Evolutionary conservation across 106 monocot species (phyloP).

Genomic region (Allium fistulosum): DNA sequence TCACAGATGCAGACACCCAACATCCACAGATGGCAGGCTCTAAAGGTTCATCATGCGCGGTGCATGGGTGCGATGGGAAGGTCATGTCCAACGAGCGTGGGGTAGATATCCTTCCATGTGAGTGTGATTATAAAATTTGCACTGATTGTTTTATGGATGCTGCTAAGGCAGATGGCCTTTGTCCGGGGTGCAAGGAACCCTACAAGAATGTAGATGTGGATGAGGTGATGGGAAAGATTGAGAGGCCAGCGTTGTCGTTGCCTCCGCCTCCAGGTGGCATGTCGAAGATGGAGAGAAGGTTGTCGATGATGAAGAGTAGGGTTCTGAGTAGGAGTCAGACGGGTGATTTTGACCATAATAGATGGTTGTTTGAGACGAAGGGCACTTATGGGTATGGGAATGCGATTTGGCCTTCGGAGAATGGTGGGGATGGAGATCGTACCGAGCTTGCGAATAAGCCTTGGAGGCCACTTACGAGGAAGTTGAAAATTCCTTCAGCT

Average conservation of each 20-base stretch:
- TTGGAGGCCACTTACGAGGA: constrained; percentile 58
- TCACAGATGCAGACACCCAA: constrained; percentile 37
- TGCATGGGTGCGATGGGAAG: constrained; percentile 38
- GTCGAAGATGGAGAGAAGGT: constrained; percentile 24
- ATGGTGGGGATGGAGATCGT: constrained; percentile 14
- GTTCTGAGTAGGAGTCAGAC: constrained; percentile 20
- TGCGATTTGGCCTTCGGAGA: constrained; percentile 43
- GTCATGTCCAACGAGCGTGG: constrained; percentile 62
- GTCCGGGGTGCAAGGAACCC: constrained; percentile 64
- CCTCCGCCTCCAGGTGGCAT: constrained; percentile 9
- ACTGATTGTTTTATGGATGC: constrained; percentile 50
- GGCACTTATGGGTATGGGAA: constrained; percentile 50
- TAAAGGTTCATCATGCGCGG: constrained; percentile 46
- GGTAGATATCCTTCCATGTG: constrained; percentile 50
- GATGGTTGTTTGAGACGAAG: constrained; percentile 50
- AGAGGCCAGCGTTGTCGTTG: constrained; percentile 11
- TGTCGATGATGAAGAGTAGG: constrained; percentile 27
- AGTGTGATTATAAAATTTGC: constrained; percentile 66
- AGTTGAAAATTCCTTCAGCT: constrained; percentile 42
- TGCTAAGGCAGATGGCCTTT: constrained; percentile 23
- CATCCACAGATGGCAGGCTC: constrained; percentile 64
- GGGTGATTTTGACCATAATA: constrained; percentile 32
- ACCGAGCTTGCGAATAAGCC: constrained; percentile 25
- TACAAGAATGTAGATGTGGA: constrained; percentile 36
- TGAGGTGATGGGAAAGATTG: constrained; percentile 14